Base-by-base conservation (phyloP, 1,284 basidiomycete genomes). In the Apiotrichum siamense region DNA sequence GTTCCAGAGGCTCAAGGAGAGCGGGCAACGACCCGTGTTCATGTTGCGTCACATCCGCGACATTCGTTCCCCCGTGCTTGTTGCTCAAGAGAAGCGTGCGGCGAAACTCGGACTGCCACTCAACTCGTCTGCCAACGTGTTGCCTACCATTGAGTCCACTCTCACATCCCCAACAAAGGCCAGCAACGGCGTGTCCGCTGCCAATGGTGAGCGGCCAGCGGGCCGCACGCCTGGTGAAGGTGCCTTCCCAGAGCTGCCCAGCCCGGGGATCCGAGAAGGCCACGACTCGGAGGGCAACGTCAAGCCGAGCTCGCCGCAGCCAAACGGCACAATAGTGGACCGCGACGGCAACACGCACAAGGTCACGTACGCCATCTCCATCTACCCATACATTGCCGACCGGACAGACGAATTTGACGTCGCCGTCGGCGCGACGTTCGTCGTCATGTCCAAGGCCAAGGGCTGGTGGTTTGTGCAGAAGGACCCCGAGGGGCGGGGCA, bases 401-500 rank as follows among this genome's bases (percentile, higher is more conserved):
- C 86, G 93, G 67, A 88, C 90, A 44, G 94, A 98, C 72, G 96
- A 99, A 71, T 97, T 97, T 71, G 91, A 97, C 68, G 94, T 98
- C 3, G 83, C 87, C 39, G 91, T 97, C 29, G 86, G 86, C 31
- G 87, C 92, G 66, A 89, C 88, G 0, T 97, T 96, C 72, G 83
- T 97, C 60, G 94, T 97, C 64, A 77, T 96, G 48, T 89, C 88
- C 52, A 85, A 94, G 57, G 86, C 91, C 15, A 86, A 93, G 56
- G 96, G 96, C 0, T 98, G 96, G 96, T 99, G 94, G 91, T 88
- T 97, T 31, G 94, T 98, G 3, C 92, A 97, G 68, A 83, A 88
- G 29, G 96, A 98, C 70, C 85, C 87, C 21, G 83, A 83, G 40
- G 92, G 91, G 2, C 81, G 83, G 6, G 92, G 92, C 13, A 76